Base-by-base conservation (phyloP, 768 basidiomycete genomes). In the Auriculariales sp. region DNA sequence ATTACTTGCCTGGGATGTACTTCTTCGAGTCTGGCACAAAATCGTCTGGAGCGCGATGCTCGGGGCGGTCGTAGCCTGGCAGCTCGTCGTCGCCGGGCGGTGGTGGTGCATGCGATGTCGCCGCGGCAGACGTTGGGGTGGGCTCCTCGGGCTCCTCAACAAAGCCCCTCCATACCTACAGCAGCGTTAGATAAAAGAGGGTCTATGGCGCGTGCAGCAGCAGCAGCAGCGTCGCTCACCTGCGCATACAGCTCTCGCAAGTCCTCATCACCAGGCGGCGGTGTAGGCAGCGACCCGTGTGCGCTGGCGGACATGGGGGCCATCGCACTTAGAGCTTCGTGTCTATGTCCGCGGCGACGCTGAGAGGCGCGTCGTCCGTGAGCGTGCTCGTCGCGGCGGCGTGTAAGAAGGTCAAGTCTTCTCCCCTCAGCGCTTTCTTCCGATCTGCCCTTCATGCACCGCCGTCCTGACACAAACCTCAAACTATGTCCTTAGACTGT, bases 191-290 rank as follows among this genome's bases (percentile, higher is more conserved):
- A 7, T 17, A 36, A 7, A 19, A 24, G 39, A 15, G 35, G 7
- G 35, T 36, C 10, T n/a, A 22, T 15, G 35, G 35, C 35, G 35
- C 7, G n/a, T 36, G 35, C 35, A n/a, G 35, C 22, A 36, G 35
- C 35, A 36, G n/a, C n/a, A 36, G n/a, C n/a, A 15, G n/a, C 42
- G 29, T 33, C 32, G 32, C 47, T 46, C 6, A 55, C 35, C 34
- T 83, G 79, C 54, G 84, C 75, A 62, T 85, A 87, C 36, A 87
- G 72, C 50, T 73, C 71, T 56, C 83, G 79, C 3, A 86, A 71
- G 58, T 85, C 83, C 57, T 78, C 77, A 53, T 85, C 83, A 32
- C 74, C 74, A 3, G 79, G 75, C 5, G 68, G 67, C 14, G 63
- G 62, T 27, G 62, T 44, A 10, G 39, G 39, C 24, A 44, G 15